Base-by-base conservation (phyloP, 2,329 filamentous ascomycete species). In the Penicillium fuscoglaucum region DNA sequence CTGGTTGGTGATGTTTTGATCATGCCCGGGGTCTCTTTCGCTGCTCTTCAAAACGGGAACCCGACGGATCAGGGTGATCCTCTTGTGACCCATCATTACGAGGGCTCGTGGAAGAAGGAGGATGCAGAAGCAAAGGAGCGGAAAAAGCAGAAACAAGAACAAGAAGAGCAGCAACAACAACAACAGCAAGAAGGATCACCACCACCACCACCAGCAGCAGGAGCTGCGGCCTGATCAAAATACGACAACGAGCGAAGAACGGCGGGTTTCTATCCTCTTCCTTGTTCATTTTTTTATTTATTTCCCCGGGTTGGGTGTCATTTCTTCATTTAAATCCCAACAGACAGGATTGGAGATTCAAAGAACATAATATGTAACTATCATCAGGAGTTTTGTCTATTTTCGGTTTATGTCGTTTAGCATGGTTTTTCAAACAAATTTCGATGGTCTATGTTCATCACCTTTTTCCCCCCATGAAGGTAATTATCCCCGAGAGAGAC, bases 1-100 rank as follows among this genome's bases (percentile, higher is more conserved):
- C 10, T 69, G 10, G 49, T 71, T 13, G 68, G 64, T 6, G 68
- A 71, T 63, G 59, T 70, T 9, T 41, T 71, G 15, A 60, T 70
- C 40, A 65, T 70, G 65, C 68, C 67, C 1, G 65, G 66, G 0
- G 59, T 59, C 40, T 57, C 68, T 9, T 71, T 71, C 49, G 68
- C 67, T 19, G 66, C 63, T 4, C 13, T 44, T n/a, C 64, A 69
- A 54, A 68, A 68, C 26, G 61, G 61, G 13, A 56, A 60, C 24
- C 68, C 62, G 1, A 58, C 49, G 0, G 62, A 69, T 24, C 61
- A 60, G 24, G 56, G 61, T 1, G 56, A 63, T 45, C 33, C 43
- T 24, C 59, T 61, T 44, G 66, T 60, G 19, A 44, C 56, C 8
- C 64, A 66, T 47, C 59, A 66, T 46, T 65, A 66, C 19, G 62